Evolutionary conservation across 768 basidiomycete species (phyloP).

Genomic region (Neoboletus magnificus): DNA sequence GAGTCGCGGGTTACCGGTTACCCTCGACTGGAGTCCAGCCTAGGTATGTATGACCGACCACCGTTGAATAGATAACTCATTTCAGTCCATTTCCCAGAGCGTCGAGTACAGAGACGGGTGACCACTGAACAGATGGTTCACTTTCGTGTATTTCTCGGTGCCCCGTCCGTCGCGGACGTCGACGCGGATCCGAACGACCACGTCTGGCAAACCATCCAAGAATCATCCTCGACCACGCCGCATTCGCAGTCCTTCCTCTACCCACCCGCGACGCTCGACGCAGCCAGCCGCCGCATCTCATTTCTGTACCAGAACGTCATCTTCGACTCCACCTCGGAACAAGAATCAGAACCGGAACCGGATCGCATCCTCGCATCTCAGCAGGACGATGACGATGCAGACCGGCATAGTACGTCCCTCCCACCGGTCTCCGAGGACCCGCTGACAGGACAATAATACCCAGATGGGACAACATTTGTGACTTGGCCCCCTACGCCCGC

Average conservation of each 20-base stretch:
- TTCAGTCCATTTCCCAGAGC: neutral
- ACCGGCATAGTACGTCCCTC: slow-evolving; percentile 14
- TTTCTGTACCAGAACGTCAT: slow-evolving; percentile 67
- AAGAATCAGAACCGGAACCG: slow-evolving; percentile 12
- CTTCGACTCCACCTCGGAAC: slow-evolving; percentile 48
- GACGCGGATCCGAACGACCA: slow-evolving; percentile 34
- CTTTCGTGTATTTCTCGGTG: slow-evolving; percentile 55
- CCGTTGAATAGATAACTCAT: neutral
- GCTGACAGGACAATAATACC: neutral
- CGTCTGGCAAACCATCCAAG: slow-evolving; percentile 46
- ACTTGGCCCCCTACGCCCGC: slow-evolving; percentile 56
- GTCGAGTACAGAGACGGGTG: no score
- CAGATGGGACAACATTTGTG: slow-evolving; percentile 49
- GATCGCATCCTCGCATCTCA: slow-evolving; percentile 16
- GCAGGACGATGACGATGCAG: slow-evolving; percentile 17
- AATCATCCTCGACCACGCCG: neutral
- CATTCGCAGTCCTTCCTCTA: slow-evolving; percentile 20
- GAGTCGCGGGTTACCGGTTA: neutral
- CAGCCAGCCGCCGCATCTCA: slow-evolving; percentile 67
- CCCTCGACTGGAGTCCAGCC: no score
- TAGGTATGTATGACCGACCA: no score
- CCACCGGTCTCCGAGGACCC: slow-evolving; percentile 4
- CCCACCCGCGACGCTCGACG: slow-evolving; percentile 58
- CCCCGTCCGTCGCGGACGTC: slow-evolving; percentile 36
- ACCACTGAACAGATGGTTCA: slow-evolving; percentile 18